Base-by-base conservation (phyloP, 2,329 filamentous ascomycete species). In the Pseudopithomyces maydicus region DNA sequence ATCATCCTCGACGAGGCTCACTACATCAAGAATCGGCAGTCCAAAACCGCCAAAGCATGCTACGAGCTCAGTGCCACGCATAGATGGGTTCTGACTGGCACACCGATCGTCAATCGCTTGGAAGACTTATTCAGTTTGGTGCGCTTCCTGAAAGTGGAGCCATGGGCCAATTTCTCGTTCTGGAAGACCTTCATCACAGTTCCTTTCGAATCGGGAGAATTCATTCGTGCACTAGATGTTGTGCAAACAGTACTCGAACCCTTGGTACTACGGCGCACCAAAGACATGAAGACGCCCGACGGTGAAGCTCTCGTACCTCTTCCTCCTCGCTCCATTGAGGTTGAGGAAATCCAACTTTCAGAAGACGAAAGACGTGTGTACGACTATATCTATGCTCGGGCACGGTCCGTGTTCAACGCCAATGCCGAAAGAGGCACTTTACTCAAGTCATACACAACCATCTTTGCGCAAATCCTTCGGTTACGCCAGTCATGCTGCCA, bases 101-200 rank as follows among this genome's bases (percentile, higher is more conserved):
- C 95, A 0, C 95, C 95, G 0, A 98, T 99, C 55, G 94, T 99
- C 64, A 99, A 99, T 74, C 89, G 92, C 42, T 82, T 99, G 0
- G 94, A 98, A 74, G 95, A 98, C 75, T 80, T 99, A 14, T 98
- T 97, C 78, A 96, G 91, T 69, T 79, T 99, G 36, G 91, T 98
- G 12, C 88, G 91, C 2, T 99, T 98, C 77, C 80, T 99, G 11
- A 88, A 91, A 55, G 95, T 99, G 3, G 94, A 98, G 73, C 95
- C 95, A 0, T 99, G 95, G 95, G 95, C 90, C 69, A 98, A 98
- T 74, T 99, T 99, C 75, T 97, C 93, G 0, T 99, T 97, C 78
- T 99, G 95, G 95, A 93, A 93, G 73, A 98, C 95, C 0, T 99
- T 99, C 74, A 98, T 99, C 70, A 99, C 95, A 0, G 89, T 96